Conservation (phyloP, 2,329 filamentous ascomycete genomes). For the Sclerotinia spermophila region DNA sequence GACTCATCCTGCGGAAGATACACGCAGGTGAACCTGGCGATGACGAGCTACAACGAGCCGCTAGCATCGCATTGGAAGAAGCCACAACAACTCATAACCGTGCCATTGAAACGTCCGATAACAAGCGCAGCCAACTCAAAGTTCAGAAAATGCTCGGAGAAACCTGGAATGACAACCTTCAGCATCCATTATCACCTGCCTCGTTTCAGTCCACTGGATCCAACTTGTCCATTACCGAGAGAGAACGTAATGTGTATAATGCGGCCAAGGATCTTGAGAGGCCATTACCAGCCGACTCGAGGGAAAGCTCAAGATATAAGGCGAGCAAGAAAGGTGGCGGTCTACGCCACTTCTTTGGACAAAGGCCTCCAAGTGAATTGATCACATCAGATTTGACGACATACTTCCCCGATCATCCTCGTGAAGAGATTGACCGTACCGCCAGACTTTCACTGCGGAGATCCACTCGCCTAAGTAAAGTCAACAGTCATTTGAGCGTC, state of each 20-base stretch:
- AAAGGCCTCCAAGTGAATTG: slow-evolving; percentile 90
- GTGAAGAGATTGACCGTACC: slow-evolving; percentile 92
- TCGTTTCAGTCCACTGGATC: slow-evolving; percentile 51
- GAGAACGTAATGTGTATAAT: slow-evolving; percentile 63
- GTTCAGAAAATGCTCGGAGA: slow-evolving; percentile 87
- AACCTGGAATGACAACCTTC: slow-evolving; percentile 73
- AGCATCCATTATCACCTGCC: slow-evolving; percentile 81
- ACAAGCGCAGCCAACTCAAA: slow-evolving; percentile 79
- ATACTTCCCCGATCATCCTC: slow-evolving; percentile 93
- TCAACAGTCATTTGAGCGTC: slow-evolving; percentile 88
- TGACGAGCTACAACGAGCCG: slow-evolving; percentile 80
- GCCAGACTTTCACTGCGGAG: slow-evolving; percentile 88
- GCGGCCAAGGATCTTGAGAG: slow-evolving; percentile 56
- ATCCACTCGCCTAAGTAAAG: slow-evolving; percentile 85
- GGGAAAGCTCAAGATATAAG: slow-evolving; percentile 35
- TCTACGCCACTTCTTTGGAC: slow-evolving; percentile 81
- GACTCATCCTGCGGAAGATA: slow-evolving; percentile 88
- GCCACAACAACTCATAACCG: slow-evolving; percentile 68
- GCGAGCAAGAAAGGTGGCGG: slow-evolving; percentile 51
- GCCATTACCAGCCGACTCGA: slow-evolving; percentile 43
- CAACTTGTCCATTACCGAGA: slow-evolving; percentile 47
- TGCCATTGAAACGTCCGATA: slow-evolving; percentile 57
- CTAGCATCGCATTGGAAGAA: slow-evolving; percentile 86
- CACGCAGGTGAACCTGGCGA: slow-evolving; percentile 85
- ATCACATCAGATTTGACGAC: slow-evolving; percentile 95